Conservation (phyloP, 164 flowering plant genomes). For the Dillenia suffruticosa region DNA sequence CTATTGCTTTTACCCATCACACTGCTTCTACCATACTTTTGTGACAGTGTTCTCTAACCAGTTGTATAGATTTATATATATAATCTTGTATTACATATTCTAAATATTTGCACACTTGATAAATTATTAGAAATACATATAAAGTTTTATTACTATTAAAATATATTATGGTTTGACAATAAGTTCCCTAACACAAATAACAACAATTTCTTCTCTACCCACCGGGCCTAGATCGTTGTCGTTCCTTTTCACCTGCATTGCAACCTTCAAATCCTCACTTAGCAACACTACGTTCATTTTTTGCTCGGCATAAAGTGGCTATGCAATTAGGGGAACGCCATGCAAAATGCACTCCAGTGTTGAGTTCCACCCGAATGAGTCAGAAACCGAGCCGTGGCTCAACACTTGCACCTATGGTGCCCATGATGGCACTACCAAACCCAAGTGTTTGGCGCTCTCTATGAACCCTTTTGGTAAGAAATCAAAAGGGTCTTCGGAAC, state of each 20-base stretch:
- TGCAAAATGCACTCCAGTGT: slow-evolving; percentile 22
- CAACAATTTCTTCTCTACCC: not conserved
- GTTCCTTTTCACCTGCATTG: not conserved
- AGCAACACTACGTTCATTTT: slow-evolving; percentile 18
- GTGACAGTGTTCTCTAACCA: too few species aligned
- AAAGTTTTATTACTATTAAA: too few species aligned
- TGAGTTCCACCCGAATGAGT: slow-evolving; percentile 37
- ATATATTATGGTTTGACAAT: too few species aligned
- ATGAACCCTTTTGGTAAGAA: slow-evolving; percentile 20
- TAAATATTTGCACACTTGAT: too few species aligned
- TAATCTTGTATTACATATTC: too few species aligned
- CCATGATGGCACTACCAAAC: slow-evolving; percentile 27
- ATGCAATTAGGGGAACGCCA: slow-evolving; percentile 31
- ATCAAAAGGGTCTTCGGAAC: not conserved
- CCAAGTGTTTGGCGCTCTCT: slow-evolving; percentile 10
- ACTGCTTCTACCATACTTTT: too few species aligned
- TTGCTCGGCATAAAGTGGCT: slow-evolving; percentile 32
- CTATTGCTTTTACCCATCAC: too few species aligned
- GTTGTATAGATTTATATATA: too few species aligned
- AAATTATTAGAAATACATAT: too few species aligned
- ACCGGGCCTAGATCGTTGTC: not conserved
- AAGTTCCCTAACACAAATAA: too few species aligned
- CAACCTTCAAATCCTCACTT: slow-evolving; percentile 17
- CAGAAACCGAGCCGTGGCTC: slow-evolving; percentile 16
- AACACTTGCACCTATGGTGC: slow-evolving; percentile 26